Base-by-base conservation (phyloP, 2,329 filamentous ascomycete genomes). In the Colletotrichum simmondsii region DNA sequence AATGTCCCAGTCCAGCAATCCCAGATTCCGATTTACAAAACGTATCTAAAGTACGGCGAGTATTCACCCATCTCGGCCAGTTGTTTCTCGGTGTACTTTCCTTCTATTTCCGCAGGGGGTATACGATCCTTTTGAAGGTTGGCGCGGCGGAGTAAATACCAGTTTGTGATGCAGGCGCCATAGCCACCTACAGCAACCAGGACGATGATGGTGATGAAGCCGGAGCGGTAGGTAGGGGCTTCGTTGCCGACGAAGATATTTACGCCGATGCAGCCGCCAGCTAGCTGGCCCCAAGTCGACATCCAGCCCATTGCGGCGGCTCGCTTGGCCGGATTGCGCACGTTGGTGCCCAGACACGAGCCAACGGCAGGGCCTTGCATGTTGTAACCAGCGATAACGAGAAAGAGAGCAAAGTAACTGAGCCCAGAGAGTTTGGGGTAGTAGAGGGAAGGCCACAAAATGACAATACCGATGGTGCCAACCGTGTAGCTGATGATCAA, bases 301-400 rank as follows among this genome's bases (percentile, higher is more conserved):
- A 66, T 35, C 28, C 28, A 59, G 22, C 64, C 64, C 32, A 66
- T 66, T 16, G 64, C 28, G 8, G 64, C 64, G 22, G 64, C 64
- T 16, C 64, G 64, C 64, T 66, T 66, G n/a, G 64, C 37, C 19
- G 64, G 64, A 22, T 66, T 66, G 30, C 28, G 64, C n/a, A 66
- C 37, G 28, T 66, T 66, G 32, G 28, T 66, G 53, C 28, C 28
- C 53, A 49, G 28, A 53, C 64, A 66, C 14, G 64, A 35, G 26
- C 73, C 73, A 10, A 75, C 73, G 49, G 66, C 66, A 19, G 73
- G 73, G 10, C 59, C 73, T 56, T 73, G 64, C 54, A 49, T 49
- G 53, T 49, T 66, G 30, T 66, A 66, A 14, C 64, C 64, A 22
- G 64, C 64, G 32, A 49, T 49, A 53, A 49, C 64, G 26, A 66